Evolutionary conservation across 2,329 filamentous ascomycete genomes (phyloP).

Genomic region (Fusarium lyarnte): DNA sequence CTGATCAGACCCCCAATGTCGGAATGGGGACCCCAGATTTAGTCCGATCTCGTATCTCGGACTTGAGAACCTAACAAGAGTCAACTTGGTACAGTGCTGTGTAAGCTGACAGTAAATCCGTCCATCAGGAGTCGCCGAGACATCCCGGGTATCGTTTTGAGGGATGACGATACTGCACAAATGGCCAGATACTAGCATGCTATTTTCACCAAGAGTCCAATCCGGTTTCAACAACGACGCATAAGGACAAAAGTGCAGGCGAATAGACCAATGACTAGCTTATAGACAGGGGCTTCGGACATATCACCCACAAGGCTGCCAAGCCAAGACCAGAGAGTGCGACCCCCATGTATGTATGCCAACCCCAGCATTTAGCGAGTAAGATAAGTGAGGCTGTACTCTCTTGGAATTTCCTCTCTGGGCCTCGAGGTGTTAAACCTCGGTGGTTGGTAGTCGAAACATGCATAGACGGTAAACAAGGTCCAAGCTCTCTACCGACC

Average conservation of each 20-base stretch:
- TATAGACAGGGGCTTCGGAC: not conserved
- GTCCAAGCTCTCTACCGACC: not conserved
- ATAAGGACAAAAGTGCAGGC: not conserved
- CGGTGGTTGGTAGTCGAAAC: not conserved
- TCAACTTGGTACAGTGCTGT: not conserved
- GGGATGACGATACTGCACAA: not conserved
- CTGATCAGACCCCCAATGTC: not conserved
- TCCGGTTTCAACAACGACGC: not conserved
- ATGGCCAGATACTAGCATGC: not conserved
- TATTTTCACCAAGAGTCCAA: too few species aligned
- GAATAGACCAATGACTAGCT: not conserved
- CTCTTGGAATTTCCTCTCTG: not conserved
- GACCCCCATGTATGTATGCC: not conserved
- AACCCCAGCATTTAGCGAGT: not conserved
- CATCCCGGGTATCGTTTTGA: not conserved
- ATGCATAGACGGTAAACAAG: not conserved
- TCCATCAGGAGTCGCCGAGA: not conserved
- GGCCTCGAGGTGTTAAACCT: not conserved
- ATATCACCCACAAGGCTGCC: not conserved
- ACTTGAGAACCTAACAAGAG: not conserved
- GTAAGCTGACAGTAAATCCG: not conserved
- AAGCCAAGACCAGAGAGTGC: not conserved
- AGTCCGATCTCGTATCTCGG: not conserved
- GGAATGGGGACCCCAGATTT: not conserved
- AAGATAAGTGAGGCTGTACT: not conserved